A percentile compares a stretch with the other conserved stretches of the same genome.
These are phyloP conservation scores for Silene coronaria DNA, from an alignment of 179 eudicot genomes.

Conservation along the genomic window DNA sequence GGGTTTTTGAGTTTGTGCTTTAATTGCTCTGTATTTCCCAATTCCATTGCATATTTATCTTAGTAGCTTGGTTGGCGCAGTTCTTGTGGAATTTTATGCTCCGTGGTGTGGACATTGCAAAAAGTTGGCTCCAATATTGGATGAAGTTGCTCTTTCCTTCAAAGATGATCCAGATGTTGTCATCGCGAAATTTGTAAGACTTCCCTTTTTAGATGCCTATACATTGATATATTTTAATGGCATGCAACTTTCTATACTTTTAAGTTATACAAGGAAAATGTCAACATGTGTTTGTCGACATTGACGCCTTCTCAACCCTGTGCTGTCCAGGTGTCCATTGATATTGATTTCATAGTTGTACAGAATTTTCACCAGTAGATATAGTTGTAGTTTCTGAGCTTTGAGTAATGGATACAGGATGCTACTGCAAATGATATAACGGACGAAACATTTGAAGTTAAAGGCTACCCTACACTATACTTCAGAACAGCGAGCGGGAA, in stretches of 20 bases:
- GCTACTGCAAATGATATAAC: slow-evolving; percentile 86
- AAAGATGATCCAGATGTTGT: slow-evolving; percentile 52
- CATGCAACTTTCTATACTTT: neutral
- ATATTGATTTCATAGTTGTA: neutral
- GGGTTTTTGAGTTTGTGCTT: neutral
- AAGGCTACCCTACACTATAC: slow-evolving; percentile 86
- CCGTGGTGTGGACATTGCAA: slow-evolving; percentile 96
- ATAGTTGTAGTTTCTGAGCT: neutral
- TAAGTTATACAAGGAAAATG: neutral
- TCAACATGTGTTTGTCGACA: neutral
- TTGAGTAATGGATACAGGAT: slow-evolving; percentile 41
- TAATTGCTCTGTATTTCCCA: neutral
- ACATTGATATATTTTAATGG: neutral
- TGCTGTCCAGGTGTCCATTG: neutral
- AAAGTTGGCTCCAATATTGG: slow-evolving; percentile 77
- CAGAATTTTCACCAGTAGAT: neutral
- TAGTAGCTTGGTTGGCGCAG: slow-evolving; percentile 29
- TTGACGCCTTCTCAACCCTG: neutral
- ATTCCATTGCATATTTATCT: neutral
- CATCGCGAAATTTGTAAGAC: slow-evolving; percentile 77
- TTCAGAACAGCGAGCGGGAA: slow-evolving; percentile 72
- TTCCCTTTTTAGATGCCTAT: neutral
- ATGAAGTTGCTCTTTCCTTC: slow-evolving; percentile 73
- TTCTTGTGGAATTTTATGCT: slow-evolving; percentile 76
- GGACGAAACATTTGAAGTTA: slow-evolving; percentile 51